These are phyloP conservation scores for Haplographium delicatum DNA, from an alignment of 495 filamentous ascomycete genomes.

Conservation along the genomic window DNA sequence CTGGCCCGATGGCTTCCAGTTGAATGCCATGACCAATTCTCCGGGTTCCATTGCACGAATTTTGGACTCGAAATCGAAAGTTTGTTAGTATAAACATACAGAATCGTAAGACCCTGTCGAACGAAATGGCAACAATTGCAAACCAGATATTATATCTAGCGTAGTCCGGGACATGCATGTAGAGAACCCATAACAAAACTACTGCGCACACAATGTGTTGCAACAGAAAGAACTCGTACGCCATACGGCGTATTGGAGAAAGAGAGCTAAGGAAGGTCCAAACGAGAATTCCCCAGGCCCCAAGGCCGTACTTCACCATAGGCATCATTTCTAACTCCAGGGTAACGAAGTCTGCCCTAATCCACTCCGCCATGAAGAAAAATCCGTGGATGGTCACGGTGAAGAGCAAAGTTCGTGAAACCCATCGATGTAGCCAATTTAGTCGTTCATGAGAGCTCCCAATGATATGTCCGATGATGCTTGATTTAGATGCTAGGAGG, in stretches of 20 bases:
- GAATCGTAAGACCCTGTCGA: slow-evolving; percentile 59
- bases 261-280: slow-evolving; percentile 68
- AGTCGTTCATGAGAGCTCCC: slow-evolving; percentile 70
- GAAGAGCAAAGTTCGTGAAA: slow-evolving; percentile 66
- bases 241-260: slow-evolving; percentile 59
- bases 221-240: slow-evolving; percentile 77
- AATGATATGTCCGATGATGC: slow-evolving; percentile 60
- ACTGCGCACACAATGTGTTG: slow-evolving; percentile 69
- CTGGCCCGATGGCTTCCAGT: slow-evolving; percentile 51
- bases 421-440: slow-evolving; percentile 85
- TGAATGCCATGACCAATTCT: slow-evolving; percentile 52
- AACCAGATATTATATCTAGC: slow-evolving; percentile 64
- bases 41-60: slow-evolving; percentile 24
- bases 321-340: slow-evolving; percentile 57
- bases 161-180: slow-evolving; percentile 55
- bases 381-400: slow-evolving; percentile 70
- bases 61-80: slow-evolving; percentile 39
- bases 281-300: slow-evolving; percentile 65
- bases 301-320: slow-evolving; percentile 63
- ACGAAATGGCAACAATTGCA: slow-evolving; percentile 61
- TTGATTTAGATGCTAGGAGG: slow-evolving; percentile 73
- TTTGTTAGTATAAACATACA: slow-evolving; percentile 56
- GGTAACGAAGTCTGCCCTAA: slow-evolving; percentile 54
- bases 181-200: slow-evolving; percentile 62
- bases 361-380: slow-evolving; percentile 68